A percentile compares a stretch with the other conserved stretches of the same genome.
Evolutionary conservation across 306 rosid genomes (phyloP).

Genomic region (Fragaria vesca): DNA sequence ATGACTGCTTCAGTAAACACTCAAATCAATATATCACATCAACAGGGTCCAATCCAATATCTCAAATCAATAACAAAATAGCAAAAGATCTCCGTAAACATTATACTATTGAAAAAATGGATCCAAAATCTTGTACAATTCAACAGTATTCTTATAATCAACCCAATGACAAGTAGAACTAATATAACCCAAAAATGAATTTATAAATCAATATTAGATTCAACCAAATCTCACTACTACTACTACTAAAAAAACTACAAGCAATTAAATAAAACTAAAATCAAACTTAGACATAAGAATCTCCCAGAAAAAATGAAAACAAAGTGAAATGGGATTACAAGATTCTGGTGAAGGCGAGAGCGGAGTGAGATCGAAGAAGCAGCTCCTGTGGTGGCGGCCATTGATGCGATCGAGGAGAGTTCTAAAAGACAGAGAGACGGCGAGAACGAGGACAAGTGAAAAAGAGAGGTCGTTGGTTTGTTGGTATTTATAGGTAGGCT

Average conservation of each 20-base stretch:
- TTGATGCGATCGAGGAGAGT: constrained; percentile 8
- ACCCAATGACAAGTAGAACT: not conserved
- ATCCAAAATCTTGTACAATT: not conserved
- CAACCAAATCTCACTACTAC: not conserved
- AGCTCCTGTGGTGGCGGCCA: constrained; percentile 32
- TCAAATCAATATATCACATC: not conserved
- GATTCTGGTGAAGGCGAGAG: constrained; percentile 26
- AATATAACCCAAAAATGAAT: not conserved
- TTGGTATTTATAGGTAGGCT: constrained; percentile 1
- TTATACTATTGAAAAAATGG: not conserved
- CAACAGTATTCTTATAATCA: not conserved
- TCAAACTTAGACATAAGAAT: not conserved
- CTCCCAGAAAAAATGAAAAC: not conserved
- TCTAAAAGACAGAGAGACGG: constrained; percentile 19
- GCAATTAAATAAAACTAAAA: not conserved
- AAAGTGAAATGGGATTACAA: constrained; percentile 25
- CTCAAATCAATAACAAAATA: not conserved
- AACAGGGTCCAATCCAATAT: not conserved
- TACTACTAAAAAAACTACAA: not conserved
- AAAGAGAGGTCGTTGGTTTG: constrained; percentile 4
- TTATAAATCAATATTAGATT: not conserved
- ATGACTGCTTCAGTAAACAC: constrained; percentile 12
- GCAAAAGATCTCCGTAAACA: not conserved
- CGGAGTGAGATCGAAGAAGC: constrained; percentile 41
- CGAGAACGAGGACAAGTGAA: constrained; percentile 10